Conservation (phyloP, 2,329 filamentous ascomycete genomes). For the Pyricularia sp. region DNA sequence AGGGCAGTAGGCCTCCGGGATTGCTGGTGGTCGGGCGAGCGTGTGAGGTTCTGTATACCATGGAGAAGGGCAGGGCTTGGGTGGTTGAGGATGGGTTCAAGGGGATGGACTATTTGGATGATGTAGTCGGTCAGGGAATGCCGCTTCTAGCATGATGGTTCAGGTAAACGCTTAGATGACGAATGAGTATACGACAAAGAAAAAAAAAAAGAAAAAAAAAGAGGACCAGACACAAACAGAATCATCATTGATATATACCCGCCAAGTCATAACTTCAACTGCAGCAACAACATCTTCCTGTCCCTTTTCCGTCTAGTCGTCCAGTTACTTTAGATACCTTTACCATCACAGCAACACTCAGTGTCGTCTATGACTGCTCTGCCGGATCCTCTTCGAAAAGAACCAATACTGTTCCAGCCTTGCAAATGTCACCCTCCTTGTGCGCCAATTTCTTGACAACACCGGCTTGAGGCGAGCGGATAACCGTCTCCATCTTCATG, state of each 20-base stretch:
- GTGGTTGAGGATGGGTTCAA: conserved; percentile 79
- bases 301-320: no score
- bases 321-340: no score
- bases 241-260: neutral
- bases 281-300: neutral
- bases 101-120: conserved; percentile 49
- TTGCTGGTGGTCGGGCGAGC: conserved; percentile 76
- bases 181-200: neutral
- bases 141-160: neutral
- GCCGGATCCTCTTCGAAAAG: conserved; percentile 50
- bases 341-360: no score
- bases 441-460: conserved; percentile 65
- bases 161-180: neutral
- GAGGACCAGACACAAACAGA: neutral
- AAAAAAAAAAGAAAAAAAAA: neutral
- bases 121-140: conserved; percentile 2
- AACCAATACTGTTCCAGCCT: conserved; percentile 65
- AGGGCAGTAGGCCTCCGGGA: conserved; percentile 83
- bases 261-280: neutral
- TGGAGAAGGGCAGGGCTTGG: conserved; percentile 58
- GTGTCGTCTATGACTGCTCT: neutral
- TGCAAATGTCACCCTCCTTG: conserved; percentile 69
- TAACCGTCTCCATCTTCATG: conserved; percentile 87
- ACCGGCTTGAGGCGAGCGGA: conserved; percentile 65
- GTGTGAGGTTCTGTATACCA: conserved; percentile 65